Evolutionary conservation across 2,329 filamentous ascomycete species (phyloP).

Genomic region (Purpureocillium takamizusanense): DNA sequence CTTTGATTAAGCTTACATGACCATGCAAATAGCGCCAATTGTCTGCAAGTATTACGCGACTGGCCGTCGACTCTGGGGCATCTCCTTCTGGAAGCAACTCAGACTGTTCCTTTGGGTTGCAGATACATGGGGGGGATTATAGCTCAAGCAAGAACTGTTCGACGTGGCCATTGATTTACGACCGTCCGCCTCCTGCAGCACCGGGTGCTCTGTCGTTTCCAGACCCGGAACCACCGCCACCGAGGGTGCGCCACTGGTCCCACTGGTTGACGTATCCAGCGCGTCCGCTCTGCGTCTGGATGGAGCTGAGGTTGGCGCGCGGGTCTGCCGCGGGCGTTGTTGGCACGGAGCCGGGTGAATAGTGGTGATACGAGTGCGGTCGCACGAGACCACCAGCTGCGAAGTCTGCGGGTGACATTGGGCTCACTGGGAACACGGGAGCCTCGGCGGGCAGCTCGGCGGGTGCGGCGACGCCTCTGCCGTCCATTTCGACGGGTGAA

Average conservation of each 20-base stretch:
- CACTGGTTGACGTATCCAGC: constrained; percentile 26
- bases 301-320: constrained; percentile 23
- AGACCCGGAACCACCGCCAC: background rate
- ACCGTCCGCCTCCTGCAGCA: background rate
- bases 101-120: background rate
- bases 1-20: no score
- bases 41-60: no score
- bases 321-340: constrained; percentile 16
- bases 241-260: constrained; percentile 18
- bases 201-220: background rate
- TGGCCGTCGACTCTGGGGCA: no score
- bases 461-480: no score
- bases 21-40: no score
- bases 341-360: constrained; percentile 5
- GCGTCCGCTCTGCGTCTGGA: constrained; percentile 17
- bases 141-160: background rate
- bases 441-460: constrained; percentile 22
- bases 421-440: constrained; percentile 5
- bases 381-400: background rate
- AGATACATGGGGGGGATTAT: background rate
- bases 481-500: constrained; percentile 10
- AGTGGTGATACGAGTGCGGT: background rate
- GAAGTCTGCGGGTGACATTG: no score
- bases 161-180: background rate
- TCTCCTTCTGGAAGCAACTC: no score